Percentiles rank a stretch among this genome's conserved stretches.
phyloP scores from a whole-genome alignment of 2,329 filamentous ascomycete species.

The Penicillium sclerotiorum region DNA sequence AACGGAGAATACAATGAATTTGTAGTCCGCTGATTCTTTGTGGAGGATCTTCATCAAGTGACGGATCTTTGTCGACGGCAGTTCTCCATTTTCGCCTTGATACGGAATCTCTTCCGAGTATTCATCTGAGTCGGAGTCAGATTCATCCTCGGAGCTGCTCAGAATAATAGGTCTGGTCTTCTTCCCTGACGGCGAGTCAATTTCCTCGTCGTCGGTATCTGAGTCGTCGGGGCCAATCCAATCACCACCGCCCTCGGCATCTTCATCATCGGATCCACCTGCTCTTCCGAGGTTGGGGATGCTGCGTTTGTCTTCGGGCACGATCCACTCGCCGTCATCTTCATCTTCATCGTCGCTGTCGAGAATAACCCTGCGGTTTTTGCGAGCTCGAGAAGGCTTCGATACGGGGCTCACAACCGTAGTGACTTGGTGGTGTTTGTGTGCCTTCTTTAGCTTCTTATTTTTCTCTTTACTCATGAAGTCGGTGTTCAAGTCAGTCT shows the following conservation, averaged over 20 bases:
- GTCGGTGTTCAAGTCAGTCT: constrained; percentile 70
- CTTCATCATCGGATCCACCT: constrained; percentile 83
- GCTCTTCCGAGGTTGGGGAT: constrained; percentile 69
- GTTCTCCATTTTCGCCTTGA: constrained; percentile 47
- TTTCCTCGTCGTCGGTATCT: constrained; percentile 46
- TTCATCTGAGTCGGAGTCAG: constrained; percentile 45
- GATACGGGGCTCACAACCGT: constrained; percentile 21
- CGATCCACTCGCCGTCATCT: constrained; percentile 75
- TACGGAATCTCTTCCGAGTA: constrained; percentile 37
- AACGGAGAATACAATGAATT: constrained; percentile 98
- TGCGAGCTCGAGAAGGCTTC: constrained; percentile 31
- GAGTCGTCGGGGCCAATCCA: constrained; percentile 75
- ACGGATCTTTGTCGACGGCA: constrained; percentile 83
- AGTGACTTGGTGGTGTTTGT: constrained; percentile 37
- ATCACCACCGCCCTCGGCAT: constrained; percentile 84
- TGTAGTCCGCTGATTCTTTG: constrained; percentile 77
- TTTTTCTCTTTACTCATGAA: constrained; percentile 38
- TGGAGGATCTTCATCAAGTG: constrained; percentile 79
- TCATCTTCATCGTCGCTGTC: constrained; percentile 65
- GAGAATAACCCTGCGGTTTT: constrained; percentile 49
- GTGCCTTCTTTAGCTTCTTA: constrained; percentile 51
- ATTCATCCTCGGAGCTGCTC: constrained; percentile 35
- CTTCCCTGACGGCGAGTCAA: constrained; percentile 31
- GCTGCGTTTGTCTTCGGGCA: constrained; percentile 67
- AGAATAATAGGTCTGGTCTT: constrained; percentile 24